Evolutionary conservation across 805 yeast species (phyloP).

Genomic region (Candida tibetensis): DNA sequence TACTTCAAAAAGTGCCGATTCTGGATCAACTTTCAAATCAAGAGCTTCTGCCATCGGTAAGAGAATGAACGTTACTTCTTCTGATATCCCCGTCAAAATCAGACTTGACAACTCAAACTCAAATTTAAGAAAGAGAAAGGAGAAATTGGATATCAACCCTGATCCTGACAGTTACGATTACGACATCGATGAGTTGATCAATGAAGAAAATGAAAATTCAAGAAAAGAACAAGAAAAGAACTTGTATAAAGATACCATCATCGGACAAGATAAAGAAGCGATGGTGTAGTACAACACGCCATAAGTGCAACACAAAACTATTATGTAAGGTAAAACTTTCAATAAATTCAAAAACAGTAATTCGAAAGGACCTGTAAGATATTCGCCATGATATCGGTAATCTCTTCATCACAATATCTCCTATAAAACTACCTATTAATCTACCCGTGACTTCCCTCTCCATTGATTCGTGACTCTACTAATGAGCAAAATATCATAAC

Average conservation of each 20-base stretch:
- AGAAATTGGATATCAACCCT: conserved; percentile 32
- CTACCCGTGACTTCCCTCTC: too few species aligned
- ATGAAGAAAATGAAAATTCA: conserved; percentile 31
- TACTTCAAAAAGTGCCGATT: conserved; percentile 1
- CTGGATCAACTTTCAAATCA: conserved; percentile 11
- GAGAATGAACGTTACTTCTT: conserved; percentile 30
- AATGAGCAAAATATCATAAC: too few species aligned
- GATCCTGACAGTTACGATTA: conserved; percentile 44
- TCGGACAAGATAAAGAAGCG: conserved; percentile 24
- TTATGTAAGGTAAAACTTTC: too few species aligned
- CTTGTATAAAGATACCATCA: conserved; percentile 17
- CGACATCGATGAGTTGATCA: conserved; percentile 42
- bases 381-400: too few species aligned
- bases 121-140: conserved; percentile 27
- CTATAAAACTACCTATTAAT: too few species aligned
- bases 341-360: too few species aligned
- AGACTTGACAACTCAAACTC: conserved; percentile 22
- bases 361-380: too few species aligned
- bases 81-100: conserved; percentile 37
- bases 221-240: conserved; percentile 15
- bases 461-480: too few species aligned
- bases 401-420: too few species aligned
- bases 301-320: too few species aligned
- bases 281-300: conserved; percentile 20
- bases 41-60: conserved; percentile 26